Base-by-base conservation (phyloP, 768 basidiomycete genomes). In the Xerocomellus amylosporus region DNA sequence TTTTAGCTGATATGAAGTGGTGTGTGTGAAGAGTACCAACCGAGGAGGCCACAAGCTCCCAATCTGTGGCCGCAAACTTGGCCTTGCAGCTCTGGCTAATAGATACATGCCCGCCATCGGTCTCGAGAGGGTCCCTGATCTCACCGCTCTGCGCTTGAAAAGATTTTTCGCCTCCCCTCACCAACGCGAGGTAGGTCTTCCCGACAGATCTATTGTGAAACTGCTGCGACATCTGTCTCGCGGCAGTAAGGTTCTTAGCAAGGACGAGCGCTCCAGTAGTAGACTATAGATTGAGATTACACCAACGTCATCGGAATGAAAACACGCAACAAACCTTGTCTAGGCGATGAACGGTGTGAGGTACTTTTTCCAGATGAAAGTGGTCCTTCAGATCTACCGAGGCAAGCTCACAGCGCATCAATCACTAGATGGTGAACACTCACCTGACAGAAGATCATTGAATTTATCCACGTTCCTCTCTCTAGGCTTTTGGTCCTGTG, bases 221-320 rank as follows among this genome's bases (percentile, higher is more conserved):
- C 60, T 87, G 86, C n/a, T 69, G 72, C 0, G 79, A 78, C 4
- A 88, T 55, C n/a, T 78, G 72, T 41, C 74, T 75, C 2, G 83
- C 80, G 24, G 73, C 56, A 15, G 63, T 42, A 5, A 68, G 51
- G 20, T 77, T 77, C 13, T 77, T 75, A 8, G 82, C 83, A 15
- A 88, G 71, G n/a, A 83, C 57, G 19, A 88, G 71, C 28, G 76
- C 77, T 24, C 87, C 87, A 1, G 87, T 88, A 1, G 86, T 87
- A 2, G 74, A 67, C 87, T 88, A 45, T 6, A 10, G 37, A 41
- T 22, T 8, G 13, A 50, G 39, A 31, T 62, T 15, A 50, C 38
- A 13, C 26, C 20, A 31, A 36, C 20, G n/a, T 12, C 4, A n/a
- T 40, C 6, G 39, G 37, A 5, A 22, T 28, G 17, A 14, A 47